Conservation (phyloP, 768 basidiomycete genomes). For the Tulasnella sp. region DNA sequence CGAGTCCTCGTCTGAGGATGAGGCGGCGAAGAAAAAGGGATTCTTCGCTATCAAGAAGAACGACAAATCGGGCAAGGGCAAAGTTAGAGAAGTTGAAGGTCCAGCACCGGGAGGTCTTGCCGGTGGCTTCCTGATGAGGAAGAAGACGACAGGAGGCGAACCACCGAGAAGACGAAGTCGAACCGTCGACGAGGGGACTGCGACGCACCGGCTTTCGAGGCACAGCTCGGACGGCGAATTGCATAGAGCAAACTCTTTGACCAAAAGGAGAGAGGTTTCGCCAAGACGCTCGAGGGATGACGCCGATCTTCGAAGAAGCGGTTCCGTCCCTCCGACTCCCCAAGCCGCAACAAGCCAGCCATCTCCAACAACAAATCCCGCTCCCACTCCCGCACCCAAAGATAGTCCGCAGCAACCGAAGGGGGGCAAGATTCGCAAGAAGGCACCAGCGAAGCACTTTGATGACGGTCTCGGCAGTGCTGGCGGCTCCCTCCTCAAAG, state of each 20-base stretch:
- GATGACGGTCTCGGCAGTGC: constrained; percentile 23
- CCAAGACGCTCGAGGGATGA: constrained; percentile 13
- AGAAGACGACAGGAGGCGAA: background rate
- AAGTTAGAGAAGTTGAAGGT: background rate
- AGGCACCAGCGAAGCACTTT: constrained; percentile 15
- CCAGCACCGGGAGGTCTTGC: background rate
- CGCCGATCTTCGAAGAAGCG: background rate
- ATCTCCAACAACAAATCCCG: background rate
- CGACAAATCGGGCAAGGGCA: constrained; percentile 10
- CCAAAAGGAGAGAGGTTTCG: background rate
- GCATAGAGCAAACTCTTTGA: constrained; percentile 1
- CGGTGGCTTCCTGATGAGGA: background rate
- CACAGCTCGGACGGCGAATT: constrained; percentile 21
- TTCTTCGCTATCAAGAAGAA: constrained; percentile 2
- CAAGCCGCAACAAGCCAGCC: background rate
- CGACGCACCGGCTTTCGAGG: background rate
- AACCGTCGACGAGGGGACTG: background rate
- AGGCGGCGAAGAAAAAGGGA: constrained; percentile 4
- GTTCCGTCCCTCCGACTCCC: background rate
- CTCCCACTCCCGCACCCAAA: background rate
- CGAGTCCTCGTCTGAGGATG: constrained; percentile 27
- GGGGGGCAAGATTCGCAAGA: constrained; percentile 11
- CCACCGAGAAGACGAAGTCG: background rate
- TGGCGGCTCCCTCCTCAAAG: constrained; percentile 11
- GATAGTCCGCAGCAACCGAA: background rate